phyloP scores from a whole-genome alignment of 139 green algal genomes.

The Chlamydomonas schloesseri region DNA sequence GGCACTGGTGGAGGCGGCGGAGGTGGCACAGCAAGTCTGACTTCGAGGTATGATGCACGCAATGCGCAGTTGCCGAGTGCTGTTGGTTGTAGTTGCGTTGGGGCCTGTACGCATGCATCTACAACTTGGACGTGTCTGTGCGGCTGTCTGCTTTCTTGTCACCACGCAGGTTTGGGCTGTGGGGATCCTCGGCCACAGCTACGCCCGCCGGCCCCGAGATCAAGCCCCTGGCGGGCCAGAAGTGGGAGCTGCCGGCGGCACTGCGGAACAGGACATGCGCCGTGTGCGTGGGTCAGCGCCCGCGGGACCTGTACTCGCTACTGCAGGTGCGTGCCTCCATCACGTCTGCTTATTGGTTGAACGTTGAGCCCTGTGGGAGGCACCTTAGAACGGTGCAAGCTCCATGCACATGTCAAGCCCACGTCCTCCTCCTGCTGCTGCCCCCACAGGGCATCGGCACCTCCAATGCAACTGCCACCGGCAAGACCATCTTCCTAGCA shows the following conservation, averaged over 20 bases:
- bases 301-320: constrained; percentile 57
- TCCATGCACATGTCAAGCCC: no score
- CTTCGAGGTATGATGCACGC: neutral
- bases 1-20: neutral
- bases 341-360: no score
- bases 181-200: neutral
- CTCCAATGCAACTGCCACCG: neutral
- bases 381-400: no score
- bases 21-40: neutral
- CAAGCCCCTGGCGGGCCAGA: constrained; percentile 39
- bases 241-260: constrained; percentile 61
- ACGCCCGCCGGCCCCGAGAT: constrained; percentile 1
- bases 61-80: neutral
- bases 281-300: constrained; percentile 56
- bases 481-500: constrained; percentile 44
- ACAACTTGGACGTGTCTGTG: no score
- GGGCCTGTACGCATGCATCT: no score
- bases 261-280: constrained; percentile 9
- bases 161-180: constrained; percentile 8
- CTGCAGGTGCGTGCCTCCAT: constrained; percentile 44
- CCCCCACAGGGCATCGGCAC: neutral
- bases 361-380: no score
- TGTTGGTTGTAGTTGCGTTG: no score
- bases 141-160: neutral
- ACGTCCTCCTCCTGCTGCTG: no score